Evolutionary conservation across 148 eudicot species (phyloP), one percentile per base, ranked within the genome.

Genomic region (Vaccinium vitisidaea): DNA sequence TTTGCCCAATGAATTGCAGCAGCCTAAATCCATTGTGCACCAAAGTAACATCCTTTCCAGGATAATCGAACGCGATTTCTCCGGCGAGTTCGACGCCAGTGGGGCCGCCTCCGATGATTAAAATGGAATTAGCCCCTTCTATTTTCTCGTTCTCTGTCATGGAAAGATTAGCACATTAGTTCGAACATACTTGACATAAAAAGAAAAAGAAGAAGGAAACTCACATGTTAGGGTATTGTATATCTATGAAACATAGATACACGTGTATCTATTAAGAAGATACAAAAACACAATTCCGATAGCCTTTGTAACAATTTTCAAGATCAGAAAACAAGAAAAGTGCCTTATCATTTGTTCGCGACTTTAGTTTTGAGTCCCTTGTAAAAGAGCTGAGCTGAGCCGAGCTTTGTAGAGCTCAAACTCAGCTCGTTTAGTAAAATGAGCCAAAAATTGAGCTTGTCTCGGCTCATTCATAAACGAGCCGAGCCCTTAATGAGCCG

Each of bases 21-120:
- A 93, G 83, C 55, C 95, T 84, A 4, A 82, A 53, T 0, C 95
- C 94, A 5, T 86, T 82, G 75, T 92, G 94, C 75, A 93, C 91
- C 54, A 93, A 86, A 76, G 90, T 89, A 5, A 93, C 88, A 79
- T 84, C 90, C 82, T 92, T 93, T 13, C 88, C 88, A 0, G 94
- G 92, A 83, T 76, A 93, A 88, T 90, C 94, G 27, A 84, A 84
- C 2, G 92, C 87, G 25, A 93, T 86, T 85, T 93, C 95, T 61
- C 89, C 92, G 9, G 95, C 93, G 27, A 93, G 93, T 83, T 93
- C 95, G 8, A 93, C 93, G 2, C 95, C 94, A 4, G 90, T 87
- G 43, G 95, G 94, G 6, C 95, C 94, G 2, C 95, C 95, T 74
- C 94, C 95, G 14, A 91, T 84, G 6, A 93, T 91, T 84, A 91